Evolutionary conservation across 208 protist species (phyloP).

Genomic region (Herpetomonas samuelpessoai): DNA sequence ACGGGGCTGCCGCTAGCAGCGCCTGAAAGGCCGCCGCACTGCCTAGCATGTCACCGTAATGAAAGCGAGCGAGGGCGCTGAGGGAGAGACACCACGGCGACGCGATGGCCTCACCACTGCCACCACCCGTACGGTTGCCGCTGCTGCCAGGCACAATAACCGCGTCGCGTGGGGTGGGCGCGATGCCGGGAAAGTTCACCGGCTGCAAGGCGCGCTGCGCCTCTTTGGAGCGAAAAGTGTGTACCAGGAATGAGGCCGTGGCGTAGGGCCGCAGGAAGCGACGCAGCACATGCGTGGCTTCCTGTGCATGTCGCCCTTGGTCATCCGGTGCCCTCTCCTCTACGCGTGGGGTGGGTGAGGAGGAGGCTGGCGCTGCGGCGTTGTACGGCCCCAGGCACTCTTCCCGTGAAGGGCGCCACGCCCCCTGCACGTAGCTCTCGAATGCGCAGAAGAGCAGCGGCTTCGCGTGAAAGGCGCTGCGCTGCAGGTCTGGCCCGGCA

Average conservation of each 20-base stretch:
- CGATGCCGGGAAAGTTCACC: constrained; percentile 2
- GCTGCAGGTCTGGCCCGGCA: constrained; percentile 19
- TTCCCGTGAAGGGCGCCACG: constrained; percentile 16
- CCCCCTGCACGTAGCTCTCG: constrained; percentile 38
- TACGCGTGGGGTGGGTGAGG: too few species aligned
- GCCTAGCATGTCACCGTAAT: constrained; percentile 67
- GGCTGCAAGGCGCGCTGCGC: constrained; percentile 15
- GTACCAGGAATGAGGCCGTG: constrained; percentile 22
- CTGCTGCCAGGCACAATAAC: not conserved
- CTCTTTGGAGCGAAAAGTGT: constrained; percentile 35
- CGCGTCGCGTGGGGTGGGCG: not conserved
- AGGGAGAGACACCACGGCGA: constrained; percentile 48
- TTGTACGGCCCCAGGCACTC: too few species aligned
- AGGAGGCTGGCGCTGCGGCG: too few species aligned
- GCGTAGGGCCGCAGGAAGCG: constrained; percentile 26
- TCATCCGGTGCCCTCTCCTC: too few species aligned
- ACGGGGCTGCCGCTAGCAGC: constrained; percentile 44
- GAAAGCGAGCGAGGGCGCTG: constrained; percentile 68
- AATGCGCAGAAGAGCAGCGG: constrained; percentile 56
- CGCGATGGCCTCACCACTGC: constrained; percentile 1
- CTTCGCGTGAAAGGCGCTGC: constrained; percentile 19
- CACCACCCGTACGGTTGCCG: constrained; percentile 3
- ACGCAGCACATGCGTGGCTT: too few species aligned
- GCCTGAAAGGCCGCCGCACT: constrained; percentile 45
- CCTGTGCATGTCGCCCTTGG: too few species aligned